Evolutionary conservation across 1,284 basidiomycete species (phyloP).

Genomic region (Neolentinus lepideus): DNA sequence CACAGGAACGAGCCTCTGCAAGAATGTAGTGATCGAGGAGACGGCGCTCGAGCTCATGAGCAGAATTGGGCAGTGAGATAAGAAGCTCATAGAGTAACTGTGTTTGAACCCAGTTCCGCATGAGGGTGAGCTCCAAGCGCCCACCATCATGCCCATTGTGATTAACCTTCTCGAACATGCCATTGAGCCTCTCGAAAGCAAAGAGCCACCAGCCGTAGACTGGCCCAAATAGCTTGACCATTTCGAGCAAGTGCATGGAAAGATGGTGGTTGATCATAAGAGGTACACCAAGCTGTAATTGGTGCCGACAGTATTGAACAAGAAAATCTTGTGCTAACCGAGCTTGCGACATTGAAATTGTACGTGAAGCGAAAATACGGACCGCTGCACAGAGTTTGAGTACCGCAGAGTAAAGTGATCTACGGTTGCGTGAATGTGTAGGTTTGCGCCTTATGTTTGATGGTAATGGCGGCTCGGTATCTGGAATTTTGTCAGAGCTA

Average conservation of each 20-base stretch:
- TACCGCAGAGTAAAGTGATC: background rate
- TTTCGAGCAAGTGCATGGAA: constrained; percentile 19
- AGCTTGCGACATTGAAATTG: constrained; percentile 20
- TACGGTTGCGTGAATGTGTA: constrained; percentile 6
- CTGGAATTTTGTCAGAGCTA: constrained; percentile 14
- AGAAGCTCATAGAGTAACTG: constrained; percentile 21
- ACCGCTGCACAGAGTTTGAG: background rate
- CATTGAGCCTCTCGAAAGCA: constrained; percentile 27
- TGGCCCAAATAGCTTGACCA: constrained; percentile 24
- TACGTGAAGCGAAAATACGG: background rate
- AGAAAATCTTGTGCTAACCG: constrained; percentile 16
- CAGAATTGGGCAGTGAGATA: too few species aligned
- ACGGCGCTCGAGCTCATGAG: too few species aligned
- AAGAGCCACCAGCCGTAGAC: constrained; percentile 30
- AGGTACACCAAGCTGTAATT: constrained; percentile 8
- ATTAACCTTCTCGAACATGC: constrained; percentile 26
- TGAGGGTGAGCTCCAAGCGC: constrained; percentile 22
- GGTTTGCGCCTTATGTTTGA: constrained; percentile 2
- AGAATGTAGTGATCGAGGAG: too few species aligned
- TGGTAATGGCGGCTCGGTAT: constrained; percentile 8
- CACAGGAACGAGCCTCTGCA: too few species aligned
- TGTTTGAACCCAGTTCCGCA: constrained; percentile 24
- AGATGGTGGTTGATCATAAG: constrained; percentile 25
- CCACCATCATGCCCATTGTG: constrained; percentile 26
- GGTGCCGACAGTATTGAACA: constrained; percentile 14